A percentile compares a stretch with the other conserved stretches of the same genome.
Conservation (phyloP, 805 yeast genomes). For the Ogataea nitratoaversa region DNA sequence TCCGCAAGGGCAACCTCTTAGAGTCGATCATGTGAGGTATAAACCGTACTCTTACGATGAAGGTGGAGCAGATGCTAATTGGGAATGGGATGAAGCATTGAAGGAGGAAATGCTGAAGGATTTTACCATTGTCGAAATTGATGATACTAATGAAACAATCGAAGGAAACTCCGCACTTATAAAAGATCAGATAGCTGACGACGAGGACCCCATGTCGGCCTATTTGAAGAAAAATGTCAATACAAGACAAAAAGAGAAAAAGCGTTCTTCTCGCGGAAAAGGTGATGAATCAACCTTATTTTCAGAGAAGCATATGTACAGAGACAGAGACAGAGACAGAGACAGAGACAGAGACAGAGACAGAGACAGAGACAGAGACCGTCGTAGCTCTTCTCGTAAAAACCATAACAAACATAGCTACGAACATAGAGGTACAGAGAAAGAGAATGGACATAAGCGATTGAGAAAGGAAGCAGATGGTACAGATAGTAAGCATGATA, state of each 20-base stretch:
- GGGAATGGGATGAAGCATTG: constrained; percentile 27
- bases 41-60: constrained; percentile 39
- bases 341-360: not conserved
- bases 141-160: constrained; percentile 13
- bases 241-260: not conserved
- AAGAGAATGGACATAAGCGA: too few relatives aligned
- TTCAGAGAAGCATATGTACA: too few relatives aligned
- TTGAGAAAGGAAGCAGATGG: too few relatives aligned
- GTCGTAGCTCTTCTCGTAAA: not conserved
- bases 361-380: constrained; percentile 1
- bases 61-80: constrained; percentile 42
- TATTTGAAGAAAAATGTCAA: constrained; percentile 16
- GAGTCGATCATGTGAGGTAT: constrained; percentile 72
- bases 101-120: constrained; percentile 44
- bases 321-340: not conserved
- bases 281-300: too few relatives aligned
- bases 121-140: constrained; percentile 40
- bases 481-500: too few relatives aligned
- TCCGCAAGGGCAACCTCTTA: constrained; percentile 42
- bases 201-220: constrained; percentile 35
- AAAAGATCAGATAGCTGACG: constrained; percentile 3
- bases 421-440: too few relatives aligned
- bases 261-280: too few relatives aligned
- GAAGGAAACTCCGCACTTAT: too few relatives aligned
- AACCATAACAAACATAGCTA: too few relatives aligned